A percentile compares a stretch with the other conserved stretches of the same genome.
phyloP scores from a whole-genome alignment of 768 basidiomycete genomes.

The Mycena alexandri region DNA sequence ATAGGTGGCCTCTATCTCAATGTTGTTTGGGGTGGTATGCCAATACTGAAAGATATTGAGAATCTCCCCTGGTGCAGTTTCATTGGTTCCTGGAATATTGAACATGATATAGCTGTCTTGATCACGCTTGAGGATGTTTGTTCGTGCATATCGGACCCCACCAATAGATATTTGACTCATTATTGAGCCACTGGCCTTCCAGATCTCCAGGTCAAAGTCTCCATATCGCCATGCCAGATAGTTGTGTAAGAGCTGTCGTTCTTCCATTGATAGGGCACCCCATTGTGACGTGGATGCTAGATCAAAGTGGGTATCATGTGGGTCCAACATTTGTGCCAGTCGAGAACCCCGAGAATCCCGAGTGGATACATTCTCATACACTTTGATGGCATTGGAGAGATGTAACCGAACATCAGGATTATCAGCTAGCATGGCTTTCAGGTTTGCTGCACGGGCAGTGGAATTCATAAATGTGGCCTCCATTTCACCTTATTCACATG shows the following conservation, averaged over 20 bases:
- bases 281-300: background rate
- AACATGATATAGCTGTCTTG: too few relatives aligned
- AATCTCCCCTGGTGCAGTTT: slow-evolving; percentile 5
- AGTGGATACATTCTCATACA: background rate
- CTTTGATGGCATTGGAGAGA: background rate
- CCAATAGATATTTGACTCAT: too few relatives aligned
- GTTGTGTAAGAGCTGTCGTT: background rate
- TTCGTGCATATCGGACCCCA: too few relatives aligned
- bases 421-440: slow-evolving; percentile 13
- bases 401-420: background rate
- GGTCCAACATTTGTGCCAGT: background rate
- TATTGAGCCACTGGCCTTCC: too few relatives aligned
- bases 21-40: background rate
- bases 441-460: slow-evolving; percentile 20
- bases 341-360: slow-evolving; percentile 2
- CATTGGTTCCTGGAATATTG: background rate
- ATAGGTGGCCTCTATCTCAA: background rate
- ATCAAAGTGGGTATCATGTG: background rate
- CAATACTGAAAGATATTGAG: slow-evolving; percentile 13
- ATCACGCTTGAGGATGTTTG: too few relatives aligned
- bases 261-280: background rate
- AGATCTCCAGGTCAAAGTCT: background rate
- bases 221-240: background rate
- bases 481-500: slow-evolving; percentile 32
- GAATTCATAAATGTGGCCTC: slow-evolving; percentile 31